Evolutionary conservation across 2,329 filamentous ascomycete genomes (phyloP).

Genomic region (Arthrobotrys pseudoclavata): DNA sequence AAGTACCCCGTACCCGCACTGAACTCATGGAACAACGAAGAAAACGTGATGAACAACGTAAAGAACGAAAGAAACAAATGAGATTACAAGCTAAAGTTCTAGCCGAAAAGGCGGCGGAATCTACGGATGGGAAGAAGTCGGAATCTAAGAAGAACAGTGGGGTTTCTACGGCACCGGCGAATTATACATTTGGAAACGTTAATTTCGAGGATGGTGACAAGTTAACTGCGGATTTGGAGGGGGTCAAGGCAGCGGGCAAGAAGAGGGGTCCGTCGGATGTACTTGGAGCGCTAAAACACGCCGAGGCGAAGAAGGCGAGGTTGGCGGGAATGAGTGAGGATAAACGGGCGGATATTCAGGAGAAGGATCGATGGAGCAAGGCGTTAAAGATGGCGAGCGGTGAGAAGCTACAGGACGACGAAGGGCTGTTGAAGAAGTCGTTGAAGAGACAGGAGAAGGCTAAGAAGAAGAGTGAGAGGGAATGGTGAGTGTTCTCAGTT

Average conservation of each 20-base stretch:
- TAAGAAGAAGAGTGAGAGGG: constrained; percentile 92
- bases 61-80: constrained; percentile 88
- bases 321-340: constrained; percentile 80
- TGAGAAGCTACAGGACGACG: constrained; percentile 89
- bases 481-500: constrained; percentile 72
- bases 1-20: constrained; percentile 86
- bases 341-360: constrained; percentile 86
- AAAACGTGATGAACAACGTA: constrained; percentile 86
- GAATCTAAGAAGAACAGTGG: constrained; percentile 71
- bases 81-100: constrained; percentile 76
- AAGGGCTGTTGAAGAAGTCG: constrained; percentile 88
- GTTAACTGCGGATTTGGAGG: constrained; percentile 77
- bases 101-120: constrained; percentile 70
- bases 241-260: constrained; percentile 76
- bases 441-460: constrained; percentile 90
- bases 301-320: constrained; percentile 87
- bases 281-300: constrained; percentile 85
- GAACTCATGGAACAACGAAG: constrained; percentile 91
- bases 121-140: constrained; percentile 67
- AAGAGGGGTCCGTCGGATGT: constrained; percentile 87
- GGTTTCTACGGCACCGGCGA: constrained; percentile 70
- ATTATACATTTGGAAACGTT: constrained; percentile 92
- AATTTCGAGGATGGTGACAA: constrained; percentile 88
- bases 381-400: constrained; percentile 90
- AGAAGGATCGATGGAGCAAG: constrained; percentile 94